These are phyloP conservation scores for Parafenestella ontariensis DNA, from an alignment of 2,329 filamentous ascomycete genomes.

Conservation along the genomic window DNA sequence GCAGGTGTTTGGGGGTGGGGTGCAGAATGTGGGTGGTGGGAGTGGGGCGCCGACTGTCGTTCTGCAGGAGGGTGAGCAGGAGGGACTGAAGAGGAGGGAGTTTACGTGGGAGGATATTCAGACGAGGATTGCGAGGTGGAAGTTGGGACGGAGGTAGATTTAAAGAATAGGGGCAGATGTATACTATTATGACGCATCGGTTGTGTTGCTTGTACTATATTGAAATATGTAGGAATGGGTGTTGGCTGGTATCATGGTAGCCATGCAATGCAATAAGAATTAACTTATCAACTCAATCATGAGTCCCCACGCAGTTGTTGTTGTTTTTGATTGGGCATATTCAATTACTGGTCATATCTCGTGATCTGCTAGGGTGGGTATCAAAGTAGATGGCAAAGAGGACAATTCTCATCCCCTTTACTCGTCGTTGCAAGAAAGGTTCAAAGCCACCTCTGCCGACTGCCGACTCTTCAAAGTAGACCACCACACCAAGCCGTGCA, in stretches of 20 bases:
- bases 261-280: background rate
- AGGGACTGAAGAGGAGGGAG: constrained; percentile 70
- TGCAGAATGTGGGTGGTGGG: constrained; percentile 76
- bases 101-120: constrained; percentile 91
- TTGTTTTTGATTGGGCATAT: background rate
- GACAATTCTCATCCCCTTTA: background rate
- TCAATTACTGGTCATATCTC: background rate
- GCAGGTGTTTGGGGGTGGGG: constrained; percentile 77
- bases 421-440: background rate
- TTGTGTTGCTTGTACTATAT: background rate
- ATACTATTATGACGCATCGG: background rate
- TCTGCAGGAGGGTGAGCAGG: constrained; percentile 84
- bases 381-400: background rate
- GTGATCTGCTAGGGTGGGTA: background rate
- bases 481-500: background rate
- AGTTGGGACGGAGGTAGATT: constrained; percentile 69
- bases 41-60: constrained; percentile 94
- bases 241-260: background rate
- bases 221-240: background rate
- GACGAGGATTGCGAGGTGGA: constrained; percentile 82
- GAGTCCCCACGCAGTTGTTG: background rate
- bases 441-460: background rate
- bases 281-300: background rate
- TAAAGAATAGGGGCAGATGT: background rate
- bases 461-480: background rate